Evolutionary conservation across 192 early-diverging fungal genomes (phyloP).

Genomic region (Coemansia sp.): DNA sequence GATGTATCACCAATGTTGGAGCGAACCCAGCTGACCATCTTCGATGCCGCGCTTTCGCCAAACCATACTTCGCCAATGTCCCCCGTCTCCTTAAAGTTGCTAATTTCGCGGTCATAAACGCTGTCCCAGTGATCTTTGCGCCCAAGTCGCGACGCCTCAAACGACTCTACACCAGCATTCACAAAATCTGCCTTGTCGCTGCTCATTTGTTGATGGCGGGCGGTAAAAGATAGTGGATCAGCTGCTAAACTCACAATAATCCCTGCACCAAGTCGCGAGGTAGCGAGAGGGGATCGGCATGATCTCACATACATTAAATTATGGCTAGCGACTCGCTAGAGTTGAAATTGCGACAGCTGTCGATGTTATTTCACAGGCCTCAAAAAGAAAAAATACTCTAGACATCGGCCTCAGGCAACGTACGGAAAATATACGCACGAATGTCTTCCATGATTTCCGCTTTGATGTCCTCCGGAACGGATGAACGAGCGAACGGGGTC

Average conservation of each 20-base stretch:
- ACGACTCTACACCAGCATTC: constrained; percentile 5
- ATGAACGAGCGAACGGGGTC: constrained; percentile 37
- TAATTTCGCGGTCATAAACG: constrained; percentile 73
- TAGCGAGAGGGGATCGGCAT: too few relatives aligned
- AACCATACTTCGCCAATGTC: constrained; percentile 94
- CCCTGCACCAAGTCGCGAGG: too few relatives aligned
- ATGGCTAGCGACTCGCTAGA: not conserved
- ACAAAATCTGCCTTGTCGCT: not conserved
- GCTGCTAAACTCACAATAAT: too few relatives aligned
- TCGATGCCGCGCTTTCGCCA: constrained; percentile 75
- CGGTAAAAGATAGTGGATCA: not conserved
- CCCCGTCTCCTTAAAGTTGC: constrained; percentile 74
- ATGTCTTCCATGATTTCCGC: constrained; percentile 44
- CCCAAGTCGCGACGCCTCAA: constrained; percentile 42
- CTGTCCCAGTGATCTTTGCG: constrained; percentile 69
- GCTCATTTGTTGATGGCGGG: not conserved
- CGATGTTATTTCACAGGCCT: too few relatives aligned
- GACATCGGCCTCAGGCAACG: constrained; percentile 33
- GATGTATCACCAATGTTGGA: constrained; percentile 20
- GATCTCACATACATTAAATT: constrained; percentile 1
- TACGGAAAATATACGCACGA: constrained; percentile 37
- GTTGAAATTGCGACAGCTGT: too few relatives aligned
- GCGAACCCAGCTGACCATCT: constrained; percentile 86
- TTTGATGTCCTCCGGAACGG: constrained; percentile 44
- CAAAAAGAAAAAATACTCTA: not conserved